Evolutionary conservation across 805 yeast genomes (phyloP).

Genomic region (Starmerella powellii): DNA sequence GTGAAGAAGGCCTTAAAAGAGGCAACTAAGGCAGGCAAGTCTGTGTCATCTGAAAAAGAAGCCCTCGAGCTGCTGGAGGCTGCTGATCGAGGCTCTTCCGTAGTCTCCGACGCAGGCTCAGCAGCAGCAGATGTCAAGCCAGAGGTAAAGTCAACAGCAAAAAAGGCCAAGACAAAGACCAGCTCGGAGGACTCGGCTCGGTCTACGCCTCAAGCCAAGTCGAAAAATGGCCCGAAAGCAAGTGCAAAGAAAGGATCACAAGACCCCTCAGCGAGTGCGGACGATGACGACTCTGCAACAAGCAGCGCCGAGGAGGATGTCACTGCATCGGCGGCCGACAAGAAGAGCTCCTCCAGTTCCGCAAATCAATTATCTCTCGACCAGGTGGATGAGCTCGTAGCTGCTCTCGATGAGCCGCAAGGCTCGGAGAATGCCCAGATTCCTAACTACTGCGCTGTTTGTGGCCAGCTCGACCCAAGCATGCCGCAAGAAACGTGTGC

Average conservation of each 20-base stretch:
- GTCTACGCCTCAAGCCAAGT: too few species aligned
- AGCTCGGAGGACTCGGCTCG: not conserved
- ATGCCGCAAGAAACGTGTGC: slow-evolving; percentile 15
- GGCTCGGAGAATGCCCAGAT: not conserved
- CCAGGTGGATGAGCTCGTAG: slow-evolving; percentile 5
- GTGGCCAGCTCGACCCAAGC: slow-evolving; percentile 17
- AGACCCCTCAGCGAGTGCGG: not conserved
- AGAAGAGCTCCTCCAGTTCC: not conserved
- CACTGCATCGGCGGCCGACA: not conserved
- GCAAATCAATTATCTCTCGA: slow-evolving; percentile 4
- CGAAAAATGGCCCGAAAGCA: too few species aligned
- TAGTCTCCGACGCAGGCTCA: too few species aligned
- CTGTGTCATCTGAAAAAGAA: not conserved
- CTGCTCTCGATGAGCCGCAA: slow-evolving; percentile 3
- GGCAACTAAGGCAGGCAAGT: slow-evolving; percentile 1
- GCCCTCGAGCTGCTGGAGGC: not conserved
- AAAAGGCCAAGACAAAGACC: not conserved
- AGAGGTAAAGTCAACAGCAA: slow-evolving; percentile 2
- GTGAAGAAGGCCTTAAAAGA: slow-evolving; percentile 18
- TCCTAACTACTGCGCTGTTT: slow-evolving; percentile 15
- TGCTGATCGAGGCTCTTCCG: not conserved
- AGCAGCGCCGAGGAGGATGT: not conserved
- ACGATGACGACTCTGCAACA: not conserved
- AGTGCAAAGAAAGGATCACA: not conserved
- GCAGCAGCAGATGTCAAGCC: not conserved